Conservation (phyloP, 257 asterid genomes). For the Nemophila menziesii region DNA sequence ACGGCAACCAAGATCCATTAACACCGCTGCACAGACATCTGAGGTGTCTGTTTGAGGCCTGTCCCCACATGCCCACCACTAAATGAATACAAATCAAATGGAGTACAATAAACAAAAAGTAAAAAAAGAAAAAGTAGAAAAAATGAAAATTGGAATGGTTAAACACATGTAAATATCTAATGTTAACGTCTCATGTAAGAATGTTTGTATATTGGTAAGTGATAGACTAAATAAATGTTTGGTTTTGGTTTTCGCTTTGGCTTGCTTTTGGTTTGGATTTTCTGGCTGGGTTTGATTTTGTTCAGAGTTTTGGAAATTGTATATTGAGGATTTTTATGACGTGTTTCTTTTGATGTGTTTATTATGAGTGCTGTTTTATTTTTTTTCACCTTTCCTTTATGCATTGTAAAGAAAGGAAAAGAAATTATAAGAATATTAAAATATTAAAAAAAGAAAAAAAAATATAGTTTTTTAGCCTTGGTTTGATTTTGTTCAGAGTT, state of each 20-base stretch:
- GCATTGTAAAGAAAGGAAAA: too few relatives aligned
- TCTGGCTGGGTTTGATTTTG: neutral
- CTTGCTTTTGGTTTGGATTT: neutral
- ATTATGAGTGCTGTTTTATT: neutral
- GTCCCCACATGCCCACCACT: neutral
- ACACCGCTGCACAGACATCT: neutral
- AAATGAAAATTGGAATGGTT: neutral
- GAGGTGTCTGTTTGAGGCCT: neutral
- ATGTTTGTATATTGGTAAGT: neutral
- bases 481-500: neutral
- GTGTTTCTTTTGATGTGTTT: neutral
- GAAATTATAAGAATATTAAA: too few relatives aligned
- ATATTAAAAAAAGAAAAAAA: too few relatives aligned
- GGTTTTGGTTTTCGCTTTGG: neutral
- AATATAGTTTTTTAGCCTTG: neutral
- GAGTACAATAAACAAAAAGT: neutral
- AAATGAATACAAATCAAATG: neutral
- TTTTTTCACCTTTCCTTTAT: neutral
- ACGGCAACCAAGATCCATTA: slow-evolving; percentile 6
- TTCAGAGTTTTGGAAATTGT: neutral
- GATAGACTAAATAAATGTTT: neutral
- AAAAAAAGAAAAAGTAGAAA: too few relatives aligned
- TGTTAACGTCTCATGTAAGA: neutral
- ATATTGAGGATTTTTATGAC: neutral
- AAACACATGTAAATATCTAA: slow-evolving; percentile 4